These are phyloP conservation scores for Exophiala sideris DNA, from an alignment of 2,329 filamentous ascomycete species.

Conservation along the genomic window DNA sequence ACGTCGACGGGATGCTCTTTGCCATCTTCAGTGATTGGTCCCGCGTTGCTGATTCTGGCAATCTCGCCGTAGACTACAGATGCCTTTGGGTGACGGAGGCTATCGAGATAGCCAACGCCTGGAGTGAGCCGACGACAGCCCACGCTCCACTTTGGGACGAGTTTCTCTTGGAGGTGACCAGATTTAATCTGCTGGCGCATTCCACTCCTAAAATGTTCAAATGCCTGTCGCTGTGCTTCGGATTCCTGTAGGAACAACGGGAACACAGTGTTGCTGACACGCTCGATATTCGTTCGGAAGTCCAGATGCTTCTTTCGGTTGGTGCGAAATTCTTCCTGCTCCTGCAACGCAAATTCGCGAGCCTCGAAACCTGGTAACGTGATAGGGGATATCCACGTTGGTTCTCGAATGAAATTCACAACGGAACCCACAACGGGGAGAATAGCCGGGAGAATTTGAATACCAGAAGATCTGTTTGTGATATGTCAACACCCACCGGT, in stretches of 20 bases:
- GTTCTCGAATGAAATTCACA: slow-evolving; percentile 29
- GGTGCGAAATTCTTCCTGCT: slow-evolving; percentile 19
- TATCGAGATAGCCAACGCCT: slow-evolving; percentile 25
- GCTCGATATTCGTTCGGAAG: slow-evolving; percentile 19
- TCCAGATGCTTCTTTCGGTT: slow-evolving; percentile 20
- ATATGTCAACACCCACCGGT: no score
- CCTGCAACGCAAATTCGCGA: slow-evolving; percentile 23
- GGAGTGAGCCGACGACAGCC: slow-evolving; percentile 29
- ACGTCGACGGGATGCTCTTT: slow-evolving; percentile 33
- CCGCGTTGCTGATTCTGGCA: slow-evolving; percentile 9
- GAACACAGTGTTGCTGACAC: slow-evolving; percentile 27
- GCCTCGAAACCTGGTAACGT: slow-evolving; percentile 20
- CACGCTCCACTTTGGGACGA: slow-evolving; percentile 24
- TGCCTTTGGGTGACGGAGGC: slow-evolving; percentile 27
- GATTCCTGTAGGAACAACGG: slow-evolving; percentile 12
- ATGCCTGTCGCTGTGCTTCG: slow-evolving; percentile 12
- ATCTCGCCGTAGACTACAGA: slow-evolving; percentile 25
- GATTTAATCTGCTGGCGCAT: slow-evolving; percentile 27
- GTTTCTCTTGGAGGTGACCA: slow-evolving; percentile 17
- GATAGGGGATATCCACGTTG: slow-evolving; percentile 21
- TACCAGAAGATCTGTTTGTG: slow-evolving; percentile 40
- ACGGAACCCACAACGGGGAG: slow-evolving; percentile 30
- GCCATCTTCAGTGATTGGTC: slow-evolving; percentile 27
- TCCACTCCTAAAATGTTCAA: slow-evolving; percentile 11
- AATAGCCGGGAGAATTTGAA: slow-evolving; percentile 39